phyloP scores from a whole-genome alignment of 2,329 filamentous ascomycete species.

The Stenocarpella maydis region DNA sequence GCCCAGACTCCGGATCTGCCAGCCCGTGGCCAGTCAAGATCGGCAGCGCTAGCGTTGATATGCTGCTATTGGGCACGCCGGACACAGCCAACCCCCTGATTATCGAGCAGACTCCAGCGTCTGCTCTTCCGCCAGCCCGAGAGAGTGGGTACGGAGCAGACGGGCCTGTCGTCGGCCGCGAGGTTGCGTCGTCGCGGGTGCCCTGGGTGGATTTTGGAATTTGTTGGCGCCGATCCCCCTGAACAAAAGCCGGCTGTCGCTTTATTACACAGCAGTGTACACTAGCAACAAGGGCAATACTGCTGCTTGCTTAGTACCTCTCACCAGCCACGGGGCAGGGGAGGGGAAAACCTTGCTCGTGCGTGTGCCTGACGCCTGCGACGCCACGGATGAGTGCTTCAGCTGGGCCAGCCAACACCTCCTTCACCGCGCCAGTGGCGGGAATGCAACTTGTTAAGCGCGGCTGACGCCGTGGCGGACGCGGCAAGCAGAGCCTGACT shows the following conservation, averaged over 20 bases:
- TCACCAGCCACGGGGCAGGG: background rate
- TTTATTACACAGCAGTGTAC: too few species aligned
- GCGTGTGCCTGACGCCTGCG: background rate
- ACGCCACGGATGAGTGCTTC: background rate
- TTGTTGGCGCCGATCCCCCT: conserved; percentile 12
- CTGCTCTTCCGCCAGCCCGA: conserved; percentile 14
- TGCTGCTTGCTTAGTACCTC: too few species aligned
- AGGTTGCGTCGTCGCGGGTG: background rate
- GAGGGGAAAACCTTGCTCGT: background rate
- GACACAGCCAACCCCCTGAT: background rate
- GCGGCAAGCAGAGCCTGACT: background rate
- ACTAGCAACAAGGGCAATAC: too few species aligned
- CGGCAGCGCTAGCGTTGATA: background rate
- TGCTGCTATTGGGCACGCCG: background rate
- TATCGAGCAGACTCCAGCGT: background rate
- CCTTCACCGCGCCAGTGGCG: conserved; percentile 4
- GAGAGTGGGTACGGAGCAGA: background rate
- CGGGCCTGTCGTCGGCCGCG: conserved; percentile 20
- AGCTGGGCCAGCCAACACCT: conserved; percentile 15
- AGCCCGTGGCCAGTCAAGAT: conserved; percentile 15
- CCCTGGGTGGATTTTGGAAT: background rate
- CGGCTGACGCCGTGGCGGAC: conserved; percentile 11
- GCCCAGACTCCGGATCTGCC: background rate
- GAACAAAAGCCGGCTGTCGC: background rate
- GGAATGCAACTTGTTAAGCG: conserved; percentile 15